Base-by-base conservation (phyloP, 768 basidiomycete genomes). In the Hypholoma sublateritium region DNA sequence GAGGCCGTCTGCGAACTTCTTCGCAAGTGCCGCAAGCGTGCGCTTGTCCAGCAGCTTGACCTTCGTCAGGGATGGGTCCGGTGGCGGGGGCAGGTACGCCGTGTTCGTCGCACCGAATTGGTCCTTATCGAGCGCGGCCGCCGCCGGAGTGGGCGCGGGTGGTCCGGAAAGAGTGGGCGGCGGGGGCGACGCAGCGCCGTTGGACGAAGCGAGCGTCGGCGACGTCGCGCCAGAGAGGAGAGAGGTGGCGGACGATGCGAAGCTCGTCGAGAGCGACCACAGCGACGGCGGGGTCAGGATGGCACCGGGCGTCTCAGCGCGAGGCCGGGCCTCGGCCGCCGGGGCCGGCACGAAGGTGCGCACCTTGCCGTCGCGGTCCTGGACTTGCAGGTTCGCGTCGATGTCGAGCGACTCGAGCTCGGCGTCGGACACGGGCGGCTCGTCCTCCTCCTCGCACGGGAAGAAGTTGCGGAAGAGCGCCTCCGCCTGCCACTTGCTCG, bases 401-500 rank as follows among this genome's bases (percentile, higher is more conserved):
- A 67, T 65, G 42, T 67, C 59, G 21, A 67, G 50, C 37, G 50
- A 42, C 19, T 60, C 63, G 32, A 64, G 50, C 50, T 65, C 65
- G 1, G 57, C 61, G 36, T 55, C 11, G 19, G 56, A 50, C 16
- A 56, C 41, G 16, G 62, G 58, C 46, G 16, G 19, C 2, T 71
- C 72, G 17, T 69, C 68, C n/a, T 70, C 68, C 14, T 89, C 88
- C 9, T 82, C 77, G 14, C 83, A 89, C 0, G 92, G 92, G 86
- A 93, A 94, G 75, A 94, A 94, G 72, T 93, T 93, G 59, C 88
- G 83, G 84, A 93, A 94, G 41, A 94, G 79, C 19, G 84, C 85
- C 70, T 93, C 89, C 0, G 91, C 91, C 67, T 95, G 92, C 83
- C 86, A 87, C 62, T 86, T 87, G 58, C 85, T 88, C 34, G 93